Percentiles rank a stretch among this genome's conserved stretches.
Conservation (phyloP, 768 basidiomycete species). For the Leccinellum rugosiceps region DNA sequence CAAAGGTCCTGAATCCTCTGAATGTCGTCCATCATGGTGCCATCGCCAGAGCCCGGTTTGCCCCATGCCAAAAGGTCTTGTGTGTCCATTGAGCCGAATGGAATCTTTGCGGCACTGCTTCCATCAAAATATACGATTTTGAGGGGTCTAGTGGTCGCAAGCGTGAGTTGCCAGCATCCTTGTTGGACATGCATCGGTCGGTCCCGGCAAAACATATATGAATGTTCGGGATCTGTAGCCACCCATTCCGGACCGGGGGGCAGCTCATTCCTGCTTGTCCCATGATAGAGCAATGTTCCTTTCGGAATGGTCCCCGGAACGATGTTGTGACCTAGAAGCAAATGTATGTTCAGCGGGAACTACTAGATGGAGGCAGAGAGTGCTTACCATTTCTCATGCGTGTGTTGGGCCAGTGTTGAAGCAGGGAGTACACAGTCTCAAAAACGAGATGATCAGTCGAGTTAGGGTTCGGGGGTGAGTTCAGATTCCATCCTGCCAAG, state of each 20-base stretch:
- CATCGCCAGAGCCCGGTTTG: conserved; percentile 9
- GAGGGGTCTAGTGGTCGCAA: conserved; percentile 30
- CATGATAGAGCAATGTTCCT: conserved; percentile 39
- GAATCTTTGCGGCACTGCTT: conserved; percentile 44
- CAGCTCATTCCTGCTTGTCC: conserved; percentile 12
- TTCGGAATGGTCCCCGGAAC: conserved; percentile 33
- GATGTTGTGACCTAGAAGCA: conserved; percentile 18
- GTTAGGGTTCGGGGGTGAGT: conserved; percentile 21
- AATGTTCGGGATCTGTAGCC: conserved; percentile 36
- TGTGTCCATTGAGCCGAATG: conserved; percentile 40
- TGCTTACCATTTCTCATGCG: conserved; percentile 43
- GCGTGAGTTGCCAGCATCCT: conserved; percentile 19
- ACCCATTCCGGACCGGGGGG: conserved; percentile 34
- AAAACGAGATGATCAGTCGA: conserved; percentile 26
- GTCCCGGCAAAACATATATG: conserved; percentile 36
- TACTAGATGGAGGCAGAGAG: conserved; percentile 6
- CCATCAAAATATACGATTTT: conserved; percentile 54
- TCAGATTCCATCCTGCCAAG: conserved; percentile 21
- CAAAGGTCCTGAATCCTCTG: conserved; percentile 40
- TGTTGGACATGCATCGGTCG: background rate
- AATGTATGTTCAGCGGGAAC: conserved; percentile 12
- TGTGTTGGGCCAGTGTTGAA: conserved; percentile 47
- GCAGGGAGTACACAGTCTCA: conserved; percentile 25
- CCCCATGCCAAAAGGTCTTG: conserved; percentile 51
- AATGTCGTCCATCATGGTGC: conserved; percentile 26